phyloP scores from a whole-genome alignment of 352 stramenopile genomes.

The Pythium monospermum region DNA sequence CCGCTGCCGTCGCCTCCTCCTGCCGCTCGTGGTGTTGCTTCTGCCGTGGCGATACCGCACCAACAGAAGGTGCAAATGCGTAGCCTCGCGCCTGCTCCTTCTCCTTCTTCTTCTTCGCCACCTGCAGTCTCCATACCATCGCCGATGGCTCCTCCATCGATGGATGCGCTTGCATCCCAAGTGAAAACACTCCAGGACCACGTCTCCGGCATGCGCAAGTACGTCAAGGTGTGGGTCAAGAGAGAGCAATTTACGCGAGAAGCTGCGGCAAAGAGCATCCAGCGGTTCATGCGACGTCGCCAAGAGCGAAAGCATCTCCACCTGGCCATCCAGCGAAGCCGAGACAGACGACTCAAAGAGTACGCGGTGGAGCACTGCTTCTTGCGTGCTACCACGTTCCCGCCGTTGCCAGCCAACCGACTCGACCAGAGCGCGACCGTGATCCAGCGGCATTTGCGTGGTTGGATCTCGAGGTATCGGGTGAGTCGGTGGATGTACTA shows the following conservation, averaged over 20 bases:
- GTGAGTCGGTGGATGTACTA: slow-evolving; percentile 17
- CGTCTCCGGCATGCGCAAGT: slow-evolving; percentile 55
- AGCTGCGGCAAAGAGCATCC: slow-evolving; percentile 39
- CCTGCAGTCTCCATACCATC: background rate
- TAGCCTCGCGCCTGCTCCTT: background rate
- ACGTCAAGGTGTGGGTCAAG: slow-evolving; percentile 76
- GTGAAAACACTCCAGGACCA: slow-evolving; percentile 40
- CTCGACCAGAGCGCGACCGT: slow-evolving; percentile 7
- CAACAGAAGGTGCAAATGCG: background rate
- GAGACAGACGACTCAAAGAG: slow-evolving; percentile 9
- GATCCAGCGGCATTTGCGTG: slow-evolving; percentile 23
- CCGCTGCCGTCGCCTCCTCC: background rate
- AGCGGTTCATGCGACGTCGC: slow-evolving; percentile 25
- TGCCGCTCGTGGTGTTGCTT: too few species aligned
- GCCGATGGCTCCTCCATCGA: background rate
- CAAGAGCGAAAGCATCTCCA: slow-evolving; percentile 5
- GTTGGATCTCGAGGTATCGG: slow-evolving; percentile 17
- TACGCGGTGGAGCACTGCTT: slow-evolving; percentile 13
- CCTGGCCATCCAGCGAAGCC: slow-evolving; percentile 11
- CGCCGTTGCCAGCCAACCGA: background rate
- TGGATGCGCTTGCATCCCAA: slow-evolving; percentile 9
- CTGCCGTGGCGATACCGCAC: too few species aligned
- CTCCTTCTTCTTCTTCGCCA: background rate
- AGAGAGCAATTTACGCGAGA: slow-evolving; percentile 55
- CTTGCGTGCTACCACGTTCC: background rate